Base-by-base conservation (phyloP, 177 flowering plant species). In the Tripterygium wilfordii region DNA sequence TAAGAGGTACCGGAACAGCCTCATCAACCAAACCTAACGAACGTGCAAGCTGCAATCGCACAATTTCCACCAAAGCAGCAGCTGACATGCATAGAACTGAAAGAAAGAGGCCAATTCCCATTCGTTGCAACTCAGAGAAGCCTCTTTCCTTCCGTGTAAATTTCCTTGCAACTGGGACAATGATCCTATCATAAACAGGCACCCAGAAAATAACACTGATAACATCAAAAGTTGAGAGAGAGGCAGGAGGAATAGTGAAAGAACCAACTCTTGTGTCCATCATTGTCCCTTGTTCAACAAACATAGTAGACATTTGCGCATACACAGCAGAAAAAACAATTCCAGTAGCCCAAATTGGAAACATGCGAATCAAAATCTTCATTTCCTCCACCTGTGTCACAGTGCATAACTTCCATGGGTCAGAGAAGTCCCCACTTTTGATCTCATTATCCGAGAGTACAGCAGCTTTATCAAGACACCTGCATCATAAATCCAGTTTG, bases 381-480 rank as follows among this genome's bases (percentile, higher is more conserved):
- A 88, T 40, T 58, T 88, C 97, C 62, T 88, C 96, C 9, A 88
- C 91, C 53, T 88, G 96, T 1, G 96, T 88, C 30, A 88, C 83
- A 9, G 96, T 83, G 76, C 96, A 88, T 5, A 88, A 67, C 62
- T 65, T 74, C 94, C 90, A 85, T 5, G 79, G 66, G 49, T 82
- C 68, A 5, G 82, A 78, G 52, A 70, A 72, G 40, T 82, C 66
- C 15, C 67, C 82, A 45, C 29, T 67, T 54, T 68, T 69, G 36
- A 25, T 36, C 47, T 85, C 95, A 14, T 50, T 59, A 38, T 83
- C 84, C n/a, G 83, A 62, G 10, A 79, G 26, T 7, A 83, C 69
- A 6, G 95, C 87, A 49, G 97, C 92, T 74, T 69, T 86, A 54
- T 86, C 95, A 39, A 86, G 87, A 58, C 75, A 81, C 75, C 95